Evolutionary conservation across 2,329 filamentous ascomycete genomes (phyloP).

Genomic region (Penicillium italicum): DNA sequence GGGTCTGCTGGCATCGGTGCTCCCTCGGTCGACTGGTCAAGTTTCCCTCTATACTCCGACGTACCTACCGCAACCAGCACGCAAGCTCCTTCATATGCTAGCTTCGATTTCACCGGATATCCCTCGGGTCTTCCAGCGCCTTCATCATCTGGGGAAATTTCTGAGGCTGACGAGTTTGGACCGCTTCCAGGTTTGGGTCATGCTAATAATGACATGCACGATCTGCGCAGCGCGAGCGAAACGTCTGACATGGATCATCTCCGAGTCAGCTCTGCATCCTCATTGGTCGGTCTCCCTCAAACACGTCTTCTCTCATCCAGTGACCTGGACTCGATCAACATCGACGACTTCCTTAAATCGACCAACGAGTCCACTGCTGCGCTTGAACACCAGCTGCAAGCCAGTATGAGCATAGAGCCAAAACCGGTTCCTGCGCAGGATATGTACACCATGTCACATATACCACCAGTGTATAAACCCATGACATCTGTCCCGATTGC

Average conservation of each 20-base stretch:
- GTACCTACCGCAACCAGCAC: slow-evolving; percentile 40
- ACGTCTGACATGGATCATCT: slow-evolving; percentile 41
- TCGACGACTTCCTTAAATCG: slow-evolving; percentile 45
- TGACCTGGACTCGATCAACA: slow-evolving; percentile 41
- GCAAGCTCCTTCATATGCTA: slow-evolving; percentile 46
- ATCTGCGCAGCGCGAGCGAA: slow-evolving; percentile 43
- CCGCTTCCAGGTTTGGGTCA: slow-evolving; percentile 31
- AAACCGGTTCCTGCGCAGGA: slow-evolving; percentile 33
- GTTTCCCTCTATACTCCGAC: slow-evolving; percentile 43
- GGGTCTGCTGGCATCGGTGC: slow-evolving; percentile 40
- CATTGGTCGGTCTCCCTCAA: slow-evolving; percentile 42
- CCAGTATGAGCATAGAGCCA: slow-evolving; percentile 35
- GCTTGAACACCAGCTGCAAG: slow-evolving; percentile 40
- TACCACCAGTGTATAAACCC: slow-evolving; percentile 22
- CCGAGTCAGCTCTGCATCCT: slow-evolving; percentile 43
- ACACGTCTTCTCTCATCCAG: slow-evolving; percentile 40
- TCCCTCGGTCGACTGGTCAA: slow-evolving; percentile 49
- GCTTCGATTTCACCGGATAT: slow-evolving; percentile 44
- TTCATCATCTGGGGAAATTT: slow-evolving; percentile 50
- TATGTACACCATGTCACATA: slow-evolving; percentile 28
- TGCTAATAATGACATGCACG: slow-evolving; percentile 33
- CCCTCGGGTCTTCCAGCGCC: slow-evolving; percentile 39
- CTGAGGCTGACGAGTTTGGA: slow-evolving; percentile 47
- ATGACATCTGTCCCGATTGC: slow-evolving; percentile 18
- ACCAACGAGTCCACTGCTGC: slow-evolving; percentile 41